Evolutionary conservation across 2,329 filamentous ascomycete species (phyloP), one percentile per base, ranked within the genome.

Genomic region (Ophiostoma himal-ulmi): DNA sequence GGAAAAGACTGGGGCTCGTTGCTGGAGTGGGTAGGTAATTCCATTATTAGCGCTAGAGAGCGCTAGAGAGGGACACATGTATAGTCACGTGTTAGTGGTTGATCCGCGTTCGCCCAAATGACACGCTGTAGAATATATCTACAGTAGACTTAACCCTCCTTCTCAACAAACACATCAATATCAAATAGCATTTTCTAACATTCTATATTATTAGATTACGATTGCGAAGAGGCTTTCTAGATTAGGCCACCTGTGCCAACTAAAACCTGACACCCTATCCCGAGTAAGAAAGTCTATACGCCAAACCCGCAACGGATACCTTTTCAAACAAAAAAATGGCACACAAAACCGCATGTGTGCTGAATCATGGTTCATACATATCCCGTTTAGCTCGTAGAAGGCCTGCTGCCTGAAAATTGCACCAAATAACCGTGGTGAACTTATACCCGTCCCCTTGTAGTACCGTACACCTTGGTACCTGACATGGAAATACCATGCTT

Each of bases 1-100:
- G 62, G 36, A 48, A 48, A 67, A 39, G 17, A 67, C 64, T 67
- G 65, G 65, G 65, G 65, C 65, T 41, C 65, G 22, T 48, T 67
- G 36, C 65, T 66, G 36, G 36, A 41, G 36, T 41, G 64, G 64
- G 64, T 39, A 66, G n/a, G 52, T 39, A 44, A 66, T 64, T 37
- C 30, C 36, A 22, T 14, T 65, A 22, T 34, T 39, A 20, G 14
- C 60, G 60, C 60, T 64, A 64, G 17, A 34, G 14, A 17, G 52
- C 17, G 52, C 52, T 57, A 65, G 36, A 7, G 30, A 41, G 11
- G n/a, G 11, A 7, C 37, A 41, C 65, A 5, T 41, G n/a, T 44
- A 4, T 14, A 34, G 13, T 67, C 65, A 66, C 37, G 36, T 64
- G 60, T 13, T 3, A 30, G 30, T 30, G 30, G 30, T 30, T 30